A percentile compares a stretch with the other conserved stretches of the same genome.
Evolutionary conservation across 352 stramenopile genomes (phyloP).

Genomic region (Globisporangium sylvaticum): DNA sequence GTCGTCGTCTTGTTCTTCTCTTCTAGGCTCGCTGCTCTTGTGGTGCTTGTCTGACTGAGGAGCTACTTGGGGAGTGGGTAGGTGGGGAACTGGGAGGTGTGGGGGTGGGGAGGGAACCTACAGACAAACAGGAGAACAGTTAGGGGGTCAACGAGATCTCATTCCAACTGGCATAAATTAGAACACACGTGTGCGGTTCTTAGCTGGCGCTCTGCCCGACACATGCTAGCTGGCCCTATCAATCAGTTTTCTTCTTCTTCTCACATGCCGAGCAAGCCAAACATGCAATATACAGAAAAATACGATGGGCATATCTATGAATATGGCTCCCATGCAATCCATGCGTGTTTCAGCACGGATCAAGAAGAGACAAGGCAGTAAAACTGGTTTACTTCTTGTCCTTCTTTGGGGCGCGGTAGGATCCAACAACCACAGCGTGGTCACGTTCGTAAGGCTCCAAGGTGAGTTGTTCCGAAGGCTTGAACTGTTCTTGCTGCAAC

Average conservation of each 20-base stretch:
- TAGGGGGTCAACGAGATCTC: constrained; percentile 9
- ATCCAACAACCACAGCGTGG: constrained; percentile 97
- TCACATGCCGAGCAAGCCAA: background rate
- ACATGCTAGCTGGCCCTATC: background rate
- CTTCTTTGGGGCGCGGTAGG: constrained; percentile 95
- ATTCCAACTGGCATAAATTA: constrained; percentile 26
- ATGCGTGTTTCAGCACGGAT: background rate
- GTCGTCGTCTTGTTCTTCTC: background rate
- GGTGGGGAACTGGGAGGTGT: constrained; percentile 10
- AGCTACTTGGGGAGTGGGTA: constrained; percentile 13
- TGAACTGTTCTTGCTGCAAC: constrained; percentile 98
- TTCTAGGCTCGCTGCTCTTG: background rate
- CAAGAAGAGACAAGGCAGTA: constrained; percentile 15
- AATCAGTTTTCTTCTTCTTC: background rate
- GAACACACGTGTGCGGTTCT: constrained; percentile 7
- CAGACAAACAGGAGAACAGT: constrained; percentile 11
- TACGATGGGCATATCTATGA: constrained; percentile 17
- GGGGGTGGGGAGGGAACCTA: constrained; percentile 31
- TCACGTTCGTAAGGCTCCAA: constrained; percentile 99
- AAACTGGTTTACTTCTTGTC: constrained; percentile 74
- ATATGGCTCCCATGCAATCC: constrained; percentile 15
- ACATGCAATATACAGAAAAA: constrained; percentile 12
- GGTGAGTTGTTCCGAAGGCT: constrained; percentile 98
- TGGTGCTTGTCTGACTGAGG: background rate
- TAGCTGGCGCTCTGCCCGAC: background rate